These are phyloP conservation scores for Coniochaeta sp. DNA, from an alignment of 2,329 filamentous ascomycete species.

Conservation along the genomic window DNA sequence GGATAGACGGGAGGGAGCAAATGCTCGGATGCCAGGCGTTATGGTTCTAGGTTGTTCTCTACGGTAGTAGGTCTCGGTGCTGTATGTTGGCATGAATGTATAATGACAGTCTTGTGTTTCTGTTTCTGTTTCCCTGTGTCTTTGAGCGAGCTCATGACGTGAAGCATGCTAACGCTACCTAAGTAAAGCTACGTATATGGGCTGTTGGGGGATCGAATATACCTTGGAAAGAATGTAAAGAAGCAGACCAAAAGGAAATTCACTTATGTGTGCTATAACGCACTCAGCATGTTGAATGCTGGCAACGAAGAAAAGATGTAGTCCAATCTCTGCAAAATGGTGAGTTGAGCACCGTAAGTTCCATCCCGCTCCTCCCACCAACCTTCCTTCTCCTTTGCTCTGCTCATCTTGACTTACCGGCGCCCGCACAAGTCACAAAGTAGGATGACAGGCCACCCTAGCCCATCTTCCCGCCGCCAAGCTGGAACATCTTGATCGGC, in stretches of 20 bases:
- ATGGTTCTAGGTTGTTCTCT: not conserved
- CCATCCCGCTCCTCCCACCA: not conserved
- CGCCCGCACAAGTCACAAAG: not conserved
- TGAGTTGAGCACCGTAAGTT: constrained; percentile 6
- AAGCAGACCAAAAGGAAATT: not conserved
- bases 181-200: not conserved
- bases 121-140: not conserved
- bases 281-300: constrained; percentile 11
- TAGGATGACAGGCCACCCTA: not conserved
- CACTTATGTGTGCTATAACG: not conserved
- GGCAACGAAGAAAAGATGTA: not conserved
- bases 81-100: not conserved
- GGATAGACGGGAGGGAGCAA: not conserved
- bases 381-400: not conserved
- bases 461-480: not conserved
- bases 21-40: not conserved
- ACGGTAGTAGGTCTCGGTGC: not conserved
- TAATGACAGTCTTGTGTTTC: not conserved
- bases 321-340: not conserved
- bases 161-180: not conserved
- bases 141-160: not conserved
- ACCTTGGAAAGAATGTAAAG: not conserved
- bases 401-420: not conserved
- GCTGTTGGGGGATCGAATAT: not conserved
- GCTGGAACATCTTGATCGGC: constrained; percentile 2